phyloP scores from a whole-genome alignment of 208 protist genomes.

The Wallacemonas sp. region DNA sequence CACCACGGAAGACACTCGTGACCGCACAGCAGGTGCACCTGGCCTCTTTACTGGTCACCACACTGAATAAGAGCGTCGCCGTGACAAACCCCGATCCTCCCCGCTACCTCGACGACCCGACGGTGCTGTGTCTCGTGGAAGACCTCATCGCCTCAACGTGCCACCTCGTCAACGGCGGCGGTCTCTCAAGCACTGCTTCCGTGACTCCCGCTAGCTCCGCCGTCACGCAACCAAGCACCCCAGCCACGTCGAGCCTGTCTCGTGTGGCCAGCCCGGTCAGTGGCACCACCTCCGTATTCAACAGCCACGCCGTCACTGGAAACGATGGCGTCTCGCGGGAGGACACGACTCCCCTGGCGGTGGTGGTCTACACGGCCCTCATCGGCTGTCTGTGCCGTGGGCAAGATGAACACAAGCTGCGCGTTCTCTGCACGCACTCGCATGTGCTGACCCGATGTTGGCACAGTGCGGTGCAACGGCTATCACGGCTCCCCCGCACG shows the following conservation, averaged over 20 bases:
- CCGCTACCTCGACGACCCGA: conserved; percentile 1
- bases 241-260: not conserved
- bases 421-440: conserved; percentile 14
- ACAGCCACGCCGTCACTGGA: not conserved
- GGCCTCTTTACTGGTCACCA: conserved; percentile 22
- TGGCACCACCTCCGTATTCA: not conserved
- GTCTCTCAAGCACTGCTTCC: too few relatives aligned
- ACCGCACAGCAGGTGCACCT: conserved; percentile 31
- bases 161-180: not conserved
- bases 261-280: not conserved
- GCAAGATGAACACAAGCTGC: conserved; percentile 37
- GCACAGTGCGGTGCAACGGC: not conserved
- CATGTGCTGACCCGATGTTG: not conserved
- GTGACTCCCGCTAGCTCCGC: not conserved
- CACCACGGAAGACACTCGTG: not conserved
- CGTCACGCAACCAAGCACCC: not conserved
- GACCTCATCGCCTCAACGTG: not conserved
- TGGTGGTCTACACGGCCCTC: conserved; percentile 47
- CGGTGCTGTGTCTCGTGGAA: not conserved
- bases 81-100: not conserved
- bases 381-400: conserved; percentile 41
- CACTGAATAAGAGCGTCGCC: conserved; percentile 20
- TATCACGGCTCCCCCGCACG: conserved; percentile 11
- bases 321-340: not conserved
- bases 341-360: conserved; percentile 10